Percentiles rank a stretch among this genome's conserved stretches.
Conservation (phyloP, 345 rosid species). For the Pseudoturritis turrita region DNA sequence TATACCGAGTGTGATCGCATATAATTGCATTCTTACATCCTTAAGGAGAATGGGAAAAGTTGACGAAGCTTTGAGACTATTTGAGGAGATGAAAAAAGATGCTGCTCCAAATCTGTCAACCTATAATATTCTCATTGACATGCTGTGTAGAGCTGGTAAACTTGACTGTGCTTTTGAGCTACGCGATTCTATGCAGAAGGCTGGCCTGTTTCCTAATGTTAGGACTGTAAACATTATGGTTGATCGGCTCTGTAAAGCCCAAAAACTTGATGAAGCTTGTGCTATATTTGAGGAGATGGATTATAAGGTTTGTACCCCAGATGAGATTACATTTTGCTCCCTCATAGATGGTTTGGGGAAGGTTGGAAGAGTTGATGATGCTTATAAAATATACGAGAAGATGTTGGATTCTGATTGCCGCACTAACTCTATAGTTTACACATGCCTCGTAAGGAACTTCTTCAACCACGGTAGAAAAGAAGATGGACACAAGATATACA, state of each 20-base stretch:
- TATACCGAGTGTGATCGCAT: slow-evolving; percentile 84
- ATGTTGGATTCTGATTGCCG: slow-evolving; percentile 64
- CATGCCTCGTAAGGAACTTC: slow-evolving; percentile 81
- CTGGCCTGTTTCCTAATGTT: slow-evolving; percentile 80
- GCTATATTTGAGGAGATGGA: slow-evolving; percentile 73
- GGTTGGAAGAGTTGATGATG: slow-evolving; percentile 85
- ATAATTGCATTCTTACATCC: slow-evolving; percentile 87
- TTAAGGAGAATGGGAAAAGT: slow-evolving; percentile 66
- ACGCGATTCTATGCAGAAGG: slow-evolving; percentile 77
- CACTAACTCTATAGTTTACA: slow-evolving; percentile 65
- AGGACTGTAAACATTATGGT: slow-evolving; percentile 88
- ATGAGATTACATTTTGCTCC: slow-evolving; percentile 80
- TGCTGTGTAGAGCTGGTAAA: slow-evolving; percentile 73
- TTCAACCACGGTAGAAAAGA: slow-evolving; percentile 76
- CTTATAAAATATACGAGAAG: slow-evolving; percentile 76
- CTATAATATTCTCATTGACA: slow-evolving; percentile 74
- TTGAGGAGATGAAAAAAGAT: slow-evolving; percentile 85
- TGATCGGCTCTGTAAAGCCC: slow-evolving; percentile 87
- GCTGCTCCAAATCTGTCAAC: slow-evolving; percentile 74
- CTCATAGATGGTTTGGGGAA: slow-evolving; percentile 92
- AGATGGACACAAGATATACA: slow-evolving; percentile 94
- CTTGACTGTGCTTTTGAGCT: slow-evolving; percentile 63
- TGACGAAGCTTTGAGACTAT: slow-evolving; percentile 61
- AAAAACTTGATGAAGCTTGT: slow-evolving; percentile 79
- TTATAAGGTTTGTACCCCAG: slow-evolving; percentile 65